phyloP scores from a whole-genome alignment of 495 filamentous ascomycete species.

The Neurospora tetrasperma region DNA sequence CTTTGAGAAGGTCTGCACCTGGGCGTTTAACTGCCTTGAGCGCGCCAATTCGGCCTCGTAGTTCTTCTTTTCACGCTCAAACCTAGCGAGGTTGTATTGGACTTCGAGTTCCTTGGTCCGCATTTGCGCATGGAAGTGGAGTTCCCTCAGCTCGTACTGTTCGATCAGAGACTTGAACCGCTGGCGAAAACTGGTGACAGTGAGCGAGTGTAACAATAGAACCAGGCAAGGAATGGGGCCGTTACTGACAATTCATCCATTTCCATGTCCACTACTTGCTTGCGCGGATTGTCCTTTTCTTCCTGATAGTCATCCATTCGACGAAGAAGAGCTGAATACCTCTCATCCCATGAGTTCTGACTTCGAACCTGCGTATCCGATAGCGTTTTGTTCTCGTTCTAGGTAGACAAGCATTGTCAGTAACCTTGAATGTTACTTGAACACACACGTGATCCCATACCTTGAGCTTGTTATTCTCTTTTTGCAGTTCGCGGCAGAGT shows the following conservation, averaged over 20 bases:
- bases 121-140: slow-evolving; percentile 81
- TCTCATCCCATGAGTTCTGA: slow-evolving; percentile 73
- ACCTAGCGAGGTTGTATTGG: slow-evolving; percentile 74
- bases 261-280: slow-evolving; percentile 66
- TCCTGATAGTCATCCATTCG: slow-evolving; percentile 74
- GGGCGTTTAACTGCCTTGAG: slow-evolving; percentile 72
- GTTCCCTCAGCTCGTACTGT: slow-evolving; percentile 87
- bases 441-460: slow-evolving; percentile 34
- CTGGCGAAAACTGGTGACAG: slow-evolving; percentile 56
- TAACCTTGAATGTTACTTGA: not conserved
- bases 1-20: slow-evolving; percentile 93
- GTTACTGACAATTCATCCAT: slow-evolving; percentile 70
- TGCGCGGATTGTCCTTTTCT: slow-evolving; percentile 65
- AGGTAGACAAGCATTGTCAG: slow-evolving; percentile 5
- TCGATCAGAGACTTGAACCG: slow-evolving; percentile 91
- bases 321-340: slow-evolving; percentile 60
- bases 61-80: slow-evolving; percentile 77
- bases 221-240: not conserved
- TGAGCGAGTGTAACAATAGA: slow-evolving; percentile 13
- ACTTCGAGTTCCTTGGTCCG: slow-evolving; percentile 96
- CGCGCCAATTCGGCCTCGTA: slow-evolving; percentile 70
- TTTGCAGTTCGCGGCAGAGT: slow-evolving; percentile 79
- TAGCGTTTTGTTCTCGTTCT: slow-evolving; percentile 87
- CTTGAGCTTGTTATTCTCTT: slow-evolving; percentile 96
- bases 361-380: slow-evolving; percentile 74